Evolutionary conservation across 2,329 filamentous ascomycete genomes (phyloP).

Genomic region (Trichoderma simmonsii): DNA sequence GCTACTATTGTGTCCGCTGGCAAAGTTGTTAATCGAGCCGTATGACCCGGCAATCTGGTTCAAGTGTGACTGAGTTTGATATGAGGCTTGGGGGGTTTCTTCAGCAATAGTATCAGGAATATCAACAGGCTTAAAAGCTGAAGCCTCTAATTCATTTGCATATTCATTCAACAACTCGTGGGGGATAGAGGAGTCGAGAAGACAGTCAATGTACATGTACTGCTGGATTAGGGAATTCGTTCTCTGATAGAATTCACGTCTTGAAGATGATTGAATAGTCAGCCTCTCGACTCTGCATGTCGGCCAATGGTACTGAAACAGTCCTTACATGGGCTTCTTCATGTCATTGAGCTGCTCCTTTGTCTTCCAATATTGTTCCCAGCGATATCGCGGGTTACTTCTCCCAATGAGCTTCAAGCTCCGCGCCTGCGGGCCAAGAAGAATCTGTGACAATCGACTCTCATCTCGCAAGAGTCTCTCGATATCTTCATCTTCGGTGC

Average conservation of each 20-base stretch:
- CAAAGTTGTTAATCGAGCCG: conserved; percentile 28
- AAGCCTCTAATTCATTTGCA: conserved; percentile 56
- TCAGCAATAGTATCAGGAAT: conserved; percentile 76
- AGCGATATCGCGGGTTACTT: conserved; percentile 79
- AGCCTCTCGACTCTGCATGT: not conserved
- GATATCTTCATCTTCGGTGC: conserved; percentile 42
- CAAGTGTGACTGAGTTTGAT: conserved; percentile 26
- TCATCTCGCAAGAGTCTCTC: conserved; percentile 50
- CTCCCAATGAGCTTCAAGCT: conserved; percentile 86
- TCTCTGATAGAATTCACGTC: conserved; percentile 80
- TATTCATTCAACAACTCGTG: conserved; percentile 92
- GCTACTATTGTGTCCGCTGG: conserved; percentile 29
- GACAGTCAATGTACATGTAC: conserved; percentile 87
- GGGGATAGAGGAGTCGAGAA: conserved; percentile 88
- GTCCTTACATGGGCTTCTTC: conserved; percentile 62
- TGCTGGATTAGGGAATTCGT: conserved; percentile 87
- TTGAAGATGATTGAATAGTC: conserved; percentile 28
- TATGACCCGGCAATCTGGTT: conserved; percentile 26
- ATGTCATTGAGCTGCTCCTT: conserved; percentile 70
- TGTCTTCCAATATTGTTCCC: conserved; percentile 82
- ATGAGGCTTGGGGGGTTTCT: conserved; percentile 45
- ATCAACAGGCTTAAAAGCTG: conserved; percentile 52
- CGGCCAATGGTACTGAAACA: not conserved
- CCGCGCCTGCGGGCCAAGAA: conserved; percentile 69
- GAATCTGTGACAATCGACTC: conserved; percentile 56